Evolutionary conservation across 2,329 filamentous ascomycete species (phyloP).

Genomic region (Penicillium sp.): DNA sequence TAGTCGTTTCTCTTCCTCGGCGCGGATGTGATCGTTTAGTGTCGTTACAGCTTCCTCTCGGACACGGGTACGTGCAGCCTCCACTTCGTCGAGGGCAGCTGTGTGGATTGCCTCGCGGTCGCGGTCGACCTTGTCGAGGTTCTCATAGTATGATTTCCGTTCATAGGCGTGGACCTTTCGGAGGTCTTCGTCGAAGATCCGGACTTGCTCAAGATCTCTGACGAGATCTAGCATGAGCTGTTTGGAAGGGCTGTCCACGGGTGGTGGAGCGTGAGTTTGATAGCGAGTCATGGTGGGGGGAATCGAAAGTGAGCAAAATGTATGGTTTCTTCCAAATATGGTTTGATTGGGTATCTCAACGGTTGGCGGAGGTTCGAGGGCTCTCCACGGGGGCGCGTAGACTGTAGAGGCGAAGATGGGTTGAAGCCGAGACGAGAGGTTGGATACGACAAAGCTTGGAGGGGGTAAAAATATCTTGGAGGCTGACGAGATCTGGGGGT

Average conservation of each 20-base stretch:
- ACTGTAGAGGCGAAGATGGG: background rate
- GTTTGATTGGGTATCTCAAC: background rate
- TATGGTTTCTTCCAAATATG: background rate
- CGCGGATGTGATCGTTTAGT: slow-evolving; percentile 49
- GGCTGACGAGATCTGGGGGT: background rate
- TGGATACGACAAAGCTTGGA: background rate
- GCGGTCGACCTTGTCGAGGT: slow-evolving; percentile 62
- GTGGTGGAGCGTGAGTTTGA: slow-evolving; percentile 28
- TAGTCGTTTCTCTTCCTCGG: slow-evolving; percentile 40
- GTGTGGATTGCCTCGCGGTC: slow-evolving; percentile 65
- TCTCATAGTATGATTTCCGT: slow-evolving; percentile 53
- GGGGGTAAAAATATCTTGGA: background rate
- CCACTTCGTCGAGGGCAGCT: slow-evolving; percentile 66
- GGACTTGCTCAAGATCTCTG: slow-evolving; percentile 43
- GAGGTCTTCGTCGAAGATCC: slow-evolving; percentile 44
- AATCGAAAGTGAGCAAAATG: background rate
- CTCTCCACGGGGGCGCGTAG: background rate
- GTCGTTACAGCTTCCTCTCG: slow-evolving; percentile 56
- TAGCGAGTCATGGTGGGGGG: slow-evolving; percentile 29
- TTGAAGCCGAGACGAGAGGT: background rate
- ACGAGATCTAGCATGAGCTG: slow-evolving; percentile 44
- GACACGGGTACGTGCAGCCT: slow-evolving; percentile 67
- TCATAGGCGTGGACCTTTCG: slow-evolving; percentile 47
- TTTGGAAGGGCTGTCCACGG: slow-evolving; percentile 41
- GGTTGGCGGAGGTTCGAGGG: background rate